Percentiles rank a stretch among this genome's conserved stretches.
Conservation (phyloP, 1,284 basidiomycete genomes). For the Cutaneotrichosporon cavernicola region DNA sequence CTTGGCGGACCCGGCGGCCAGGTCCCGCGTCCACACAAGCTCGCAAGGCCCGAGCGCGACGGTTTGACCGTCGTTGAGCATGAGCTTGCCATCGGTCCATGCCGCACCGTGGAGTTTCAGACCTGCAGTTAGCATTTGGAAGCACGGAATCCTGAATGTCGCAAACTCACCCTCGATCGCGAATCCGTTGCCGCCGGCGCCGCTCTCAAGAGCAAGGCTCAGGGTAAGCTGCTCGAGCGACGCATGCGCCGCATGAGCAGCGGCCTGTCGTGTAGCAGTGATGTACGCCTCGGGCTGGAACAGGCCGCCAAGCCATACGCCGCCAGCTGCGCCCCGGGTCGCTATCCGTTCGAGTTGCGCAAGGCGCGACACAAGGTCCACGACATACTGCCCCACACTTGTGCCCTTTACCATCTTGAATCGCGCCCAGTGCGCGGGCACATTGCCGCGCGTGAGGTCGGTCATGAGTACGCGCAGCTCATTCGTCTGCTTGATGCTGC, state of each 20-base stretch:
- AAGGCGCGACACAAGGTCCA: constrained; percentile 74
- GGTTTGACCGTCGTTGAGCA: constrained; percentile 76
- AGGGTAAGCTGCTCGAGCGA: constrained; percentile 85
- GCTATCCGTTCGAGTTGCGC: constrained; percentile 77
- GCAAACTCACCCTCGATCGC: constrained; percentile 73
- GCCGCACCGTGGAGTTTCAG: constrained; percentile 79
- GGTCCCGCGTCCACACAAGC: constrained; percentile 74
- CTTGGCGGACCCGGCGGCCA: constrained; percentile 38
- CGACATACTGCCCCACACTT: constrained; percentile 78
- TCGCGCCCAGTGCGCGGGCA: constrained; percentile 79
- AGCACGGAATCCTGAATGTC: neutral
- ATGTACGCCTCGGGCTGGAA: constrained; percentile 96
- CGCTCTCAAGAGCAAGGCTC: constrained; percentile 72
- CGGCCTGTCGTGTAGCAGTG: constrained; percentile 87
- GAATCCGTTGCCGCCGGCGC: constrained; percentile 69
- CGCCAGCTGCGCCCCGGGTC: constrained; percentile 50
- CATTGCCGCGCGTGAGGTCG: constrained; percentile 81
- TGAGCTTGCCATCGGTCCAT: constrained; percentile 67
- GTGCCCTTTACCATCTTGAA: constrained; percentile 82
- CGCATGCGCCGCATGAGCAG: constrained; percentile 85
- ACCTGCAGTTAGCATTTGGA: constrained; percentile 58
- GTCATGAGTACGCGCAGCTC: constrained; percentile 84
- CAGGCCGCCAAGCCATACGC: constrained; percentile 83
- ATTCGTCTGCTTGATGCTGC: constrained; percentile 88
- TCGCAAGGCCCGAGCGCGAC: constrained; percentile 74